Percentiles rank a stretch among this genome's conserved stretches.
phyloP scores from a whole-genome alignment of 1,284 basidiomycete species.

The Ceratobasidium sp. region DNA sequence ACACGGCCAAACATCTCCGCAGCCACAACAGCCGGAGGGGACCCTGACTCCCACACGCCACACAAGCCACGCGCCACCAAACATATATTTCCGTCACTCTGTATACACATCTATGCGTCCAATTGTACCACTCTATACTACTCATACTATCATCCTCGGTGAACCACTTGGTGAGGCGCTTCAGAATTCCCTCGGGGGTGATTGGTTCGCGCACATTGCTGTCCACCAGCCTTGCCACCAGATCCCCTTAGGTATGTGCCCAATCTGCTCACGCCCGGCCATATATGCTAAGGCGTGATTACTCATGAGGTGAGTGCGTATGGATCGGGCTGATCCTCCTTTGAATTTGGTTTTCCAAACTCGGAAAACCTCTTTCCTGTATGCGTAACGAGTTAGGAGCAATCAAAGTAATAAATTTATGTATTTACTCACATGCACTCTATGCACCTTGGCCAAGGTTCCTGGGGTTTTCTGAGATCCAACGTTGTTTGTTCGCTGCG shows the following conservation, averaged over 20 bases:
- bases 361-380: neutral
- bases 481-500: neutral
- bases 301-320: neutral
- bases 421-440: conserved; percentile 13
- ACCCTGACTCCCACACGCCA: too few relatives aligned
- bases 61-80: too few relatives aligned
- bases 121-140: neutral
- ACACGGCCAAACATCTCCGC: too few relatives aligned
- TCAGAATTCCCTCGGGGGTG: conserved; percentile 4
- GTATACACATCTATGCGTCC: neutral
- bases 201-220: neutral
- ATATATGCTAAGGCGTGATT: neutral
- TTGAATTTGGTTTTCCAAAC: conserved; percentile 13
- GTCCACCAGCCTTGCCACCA: neutral
- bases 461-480: neutral
- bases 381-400: too few relatives aligned
- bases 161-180: conserved; percentile 42
- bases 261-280: neutral
- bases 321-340: neutral
- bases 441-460: neutral
- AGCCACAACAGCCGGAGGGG: too few relatives aligned
- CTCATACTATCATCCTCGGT: conserved; percentile 44
- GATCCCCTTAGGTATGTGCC: neutral
- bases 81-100: too few relatives aligned
- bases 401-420: too few relatives aligned